Evolutionary conservation across 139 green algal genomes (phyloP).

Genomic region (Limnomonas spitsbergensis): DNA sequence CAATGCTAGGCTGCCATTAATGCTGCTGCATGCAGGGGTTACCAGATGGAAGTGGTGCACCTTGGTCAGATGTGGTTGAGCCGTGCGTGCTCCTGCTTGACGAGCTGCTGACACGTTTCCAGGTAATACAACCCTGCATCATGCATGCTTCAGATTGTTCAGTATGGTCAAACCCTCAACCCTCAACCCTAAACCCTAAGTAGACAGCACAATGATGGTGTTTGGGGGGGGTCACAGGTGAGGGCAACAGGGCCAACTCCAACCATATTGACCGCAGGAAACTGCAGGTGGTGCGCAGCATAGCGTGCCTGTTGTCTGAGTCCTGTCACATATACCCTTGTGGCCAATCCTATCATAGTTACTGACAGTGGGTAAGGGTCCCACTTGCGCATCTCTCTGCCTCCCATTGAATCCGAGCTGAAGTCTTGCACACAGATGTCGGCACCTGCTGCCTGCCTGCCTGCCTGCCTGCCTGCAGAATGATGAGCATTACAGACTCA

Average conservation of each 20-base stretch:
- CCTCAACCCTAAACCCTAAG: not conserved
- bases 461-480: too few relatives aligned
- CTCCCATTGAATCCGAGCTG: not conserved
- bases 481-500: not conserved
- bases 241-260: not conserved
- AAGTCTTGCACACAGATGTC: not conserved
- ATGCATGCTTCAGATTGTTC: not conserved
- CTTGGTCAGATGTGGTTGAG: not conserved
- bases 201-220: not conserved
- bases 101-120: not conserved
- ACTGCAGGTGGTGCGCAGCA: too few relatives aligned
- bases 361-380: not conserved
- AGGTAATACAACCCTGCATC: not conserved
- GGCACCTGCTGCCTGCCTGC: not conserved
- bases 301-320: not conserved
- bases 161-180: not conserved
- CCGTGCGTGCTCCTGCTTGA: not conserved
- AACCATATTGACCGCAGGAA: too few relatives aligned
- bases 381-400: not conserved
- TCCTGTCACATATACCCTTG: not conserved
- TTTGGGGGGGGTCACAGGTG: not conserved
- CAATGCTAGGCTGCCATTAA: not conserved
- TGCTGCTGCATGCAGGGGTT: not conserved
- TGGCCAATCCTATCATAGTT: not conserved
- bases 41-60: not conserved